Evolutionary conservation across 2,329 filamentous ascomycete species (phyloP), one percentile per base, ranked within the genome.

Genomic region (Lithohypha guttulata): DNA sequence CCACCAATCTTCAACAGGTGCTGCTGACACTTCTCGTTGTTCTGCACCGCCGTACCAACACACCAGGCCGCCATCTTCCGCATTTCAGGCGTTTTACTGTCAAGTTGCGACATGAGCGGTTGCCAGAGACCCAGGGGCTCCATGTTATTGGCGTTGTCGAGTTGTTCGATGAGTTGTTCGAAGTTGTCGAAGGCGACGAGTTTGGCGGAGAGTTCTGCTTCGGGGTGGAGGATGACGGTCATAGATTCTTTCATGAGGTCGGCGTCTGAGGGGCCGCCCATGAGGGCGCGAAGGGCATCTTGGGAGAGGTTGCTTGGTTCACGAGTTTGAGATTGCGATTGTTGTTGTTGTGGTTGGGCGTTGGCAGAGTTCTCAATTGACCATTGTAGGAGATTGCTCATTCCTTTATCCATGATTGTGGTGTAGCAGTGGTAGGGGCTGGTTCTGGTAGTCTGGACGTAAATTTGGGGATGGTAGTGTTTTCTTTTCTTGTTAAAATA

Each of bases 131-230:
- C 72, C 14, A 95, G 66, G 19, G 73, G 73, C 49, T 78, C 78
- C 51, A 98, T 74, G 63, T 95, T 93, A 68, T 96, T 98, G 42
- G 91, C 89, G 60, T 98, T 98, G 69, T 98, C 91, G 52, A 96
- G 77, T 47, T 75, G 78, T 67, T 95, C 86, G 53, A 95, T 81
- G 43, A 94, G 69, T 61, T 93, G 84, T 65, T 94, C 87, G 47
- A 95, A 81, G 65, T 95, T 94, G 71, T 94, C 87, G 62, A 93
- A 93, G 25, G 87, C 87, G 42, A 79, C 74, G 39, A 93, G 63
- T 59, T 84, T 85, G 62, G 84, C 75, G 29, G 85, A 80, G 34
- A 89, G 69, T 3, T 75, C 72, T 41, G 81, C 66, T 41, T 80
- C 71, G 6, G 76, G 65, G 51, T 73, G 69, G 7, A 69, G 71